Evolutionary conservation across 2,329 filamentous ascomycete genomes (phyloP), one percentile per base, ranked within the genome.

Genomic region (Exophiala oligosperma): DNA sequence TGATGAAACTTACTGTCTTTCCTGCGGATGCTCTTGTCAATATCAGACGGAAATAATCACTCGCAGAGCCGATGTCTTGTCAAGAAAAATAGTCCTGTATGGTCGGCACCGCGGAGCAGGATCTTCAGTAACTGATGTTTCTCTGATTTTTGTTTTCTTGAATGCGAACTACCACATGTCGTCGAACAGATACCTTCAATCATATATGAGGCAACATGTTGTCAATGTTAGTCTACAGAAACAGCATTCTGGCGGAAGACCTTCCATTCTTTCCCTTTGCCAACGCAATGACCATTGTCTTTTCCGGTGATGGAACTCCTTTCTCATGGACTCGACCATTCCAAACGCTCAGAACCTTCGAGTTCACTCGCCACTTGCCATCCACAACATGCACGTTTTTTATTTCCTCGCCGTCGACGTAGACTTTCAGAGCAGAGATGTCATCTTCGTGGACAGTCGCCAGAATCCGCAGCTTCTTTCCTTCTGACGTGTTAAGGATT

Each of bases 391-490:
- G 38, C 14, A 49, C 17, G 21, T 14, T 37, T 8, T 29, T 38
- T 24, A 49, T 32, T 29, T 56, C 53, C 2, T 56, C 29, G 9
- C 53, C 46, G n/a, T 56, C 53, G 23, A 56, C 35, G 21, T 38
- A 50, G 2, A 56, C 23, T 3, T 14, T 28, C 46, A 56, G 21
- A 9, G 44, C 8, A 17, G 29, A 40, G 14, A 56, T 12, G 14
- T 43, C 46, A 24, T 56, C 53, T 29, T 44, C 28, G 7, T n/a
- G 17, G 11, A 41, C 14, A 23, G 29, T 56, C 5, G 44, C 41
- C 21, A 37, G 14, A n/a, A 56, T 29, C 7, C 41, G 53, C 29
- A 56, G 26, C 46, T 59, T 54, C 29, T 56, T 49, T 11, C 52
- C 32, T 14, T 52, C 48, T 9, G 26, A 2, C 2, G 32, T 50